Evolutionary conservation across 1,139 yeast species (phyloP).

Genomic region (Pichia sp.): DNA sequence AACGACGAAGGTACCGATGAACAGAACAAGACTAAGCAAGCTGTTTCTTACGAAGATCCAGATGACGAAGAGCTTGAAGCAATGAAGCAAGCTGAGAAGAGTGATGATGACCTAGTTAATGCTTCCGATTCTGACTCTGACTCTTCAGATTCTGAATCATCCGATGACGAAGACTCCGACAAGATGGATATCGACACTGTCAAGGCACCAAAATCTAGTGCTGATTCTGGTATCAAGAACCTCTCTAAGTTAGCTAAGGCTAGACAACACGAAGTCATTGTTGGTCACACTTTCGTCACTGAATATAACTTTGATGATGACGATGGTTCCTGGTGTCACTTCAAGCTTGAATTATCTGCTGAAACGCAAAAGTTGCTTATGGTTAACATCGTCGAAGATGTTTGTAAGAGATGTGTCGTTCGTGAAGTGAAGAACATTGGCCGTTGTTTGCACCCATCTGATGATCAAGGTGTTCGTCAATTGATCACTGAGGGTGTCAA

Average conservation of each 20-base stretch:
- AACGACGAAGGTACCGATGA: constrained; percentile 60
- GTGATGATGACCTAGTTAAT: constrained; percentile 51
- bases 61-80: constrained; percentile 90
- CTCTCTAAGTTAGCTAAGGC: constrained; percentile 62
- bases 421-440: constrained; percentile 90
- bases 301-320: constrained; percentile 86
- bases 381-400: constrained; percentile 94
- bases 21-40: constrained; percentile 63
- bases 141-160: constrained; percentile 30
- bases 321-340: constrained; percentile 88
- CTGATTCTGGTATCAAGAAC: constrained; percentile 10
- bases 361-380: constrained; percentile 88
- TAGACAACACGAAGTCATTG: constrained; percentile 77
- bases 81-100: constrained; percentile 73
- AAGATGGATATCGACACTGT: constrained; percentile 9
- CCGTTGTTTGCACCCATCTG: constrained; percentile 82
- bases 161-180: constrained; percentile 29
- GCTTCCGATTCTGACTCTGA: constrained; percentile 37
- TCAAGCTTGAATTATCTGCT: constrained; percentile 76
- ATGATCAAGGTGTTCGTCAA: constrained; percentile 57
- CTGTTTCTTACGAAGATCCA: constrained; percentile 90
- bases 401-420: constrained; percentile 85
- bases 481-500: constrained; percentile 98
- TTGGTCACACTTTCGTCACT: constrained; percentile 64
- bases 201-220: constrained; percentile 13